These are phyloP conservation scores for Sporodiniella umbellata DNA, from an alignment of 371 early-diverging fungal species.

Conservation along the genomic window DNA sequence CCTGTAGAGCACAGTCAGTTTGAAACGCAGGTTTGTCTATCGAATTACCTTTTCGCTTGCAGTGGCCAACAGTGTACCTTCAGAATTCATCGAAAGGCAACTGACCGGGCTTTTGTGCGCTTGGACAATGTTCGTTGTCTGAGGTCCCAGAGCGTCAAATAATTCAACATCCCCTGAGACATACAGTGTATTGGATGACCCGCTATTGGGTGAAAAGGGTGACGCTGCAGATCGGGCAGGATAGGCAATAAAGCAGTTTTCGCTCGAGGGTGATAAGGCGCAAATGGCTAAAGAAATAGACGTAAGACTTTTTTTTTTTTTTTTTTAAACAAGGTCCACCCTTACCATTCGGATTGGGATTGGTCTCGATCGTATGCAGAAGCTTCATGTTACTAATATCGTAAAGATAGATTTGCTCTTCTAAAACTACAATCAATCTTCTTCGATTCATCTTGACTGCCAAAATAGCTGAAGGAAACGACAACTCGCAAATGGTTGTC, in stretches of 20 bases:
- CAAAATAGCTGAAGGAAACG: slow-evolving; percentile 87
- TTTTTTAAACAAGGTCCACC: slow-evolving; percentile 44
- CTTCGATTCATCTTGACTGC: slow-evolving; percentile 94
- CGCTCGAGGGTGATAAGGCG: slow-evolving; percentile 90
- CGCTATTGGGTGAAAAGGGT: slow-evolving; percentile 33
- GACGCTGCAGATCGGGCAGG: slow-evolving; percentile 69
- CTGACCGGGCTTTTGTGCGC: slow-evolving; percentile 94
- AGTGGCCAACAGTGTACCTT: slow-evolving; percentile 92
- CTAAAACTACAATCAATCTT: slow-evolving; percentile 87
- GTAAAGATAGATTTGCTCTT: slow-evolving; percentile 88
- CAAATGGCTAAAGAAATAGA: slow-evolving; percentile 65
- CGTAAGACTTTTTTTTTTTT: slow-evolving; percentile 53
- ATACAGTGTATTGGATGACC: slow-evolving; percentile 20
- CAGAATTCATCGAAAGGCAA: slow-evolving; percentile 79
- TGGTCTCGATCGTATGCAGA: slow-evolving; percentile 91
- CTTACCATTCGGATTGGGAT: slow-evolving; percentile 83
- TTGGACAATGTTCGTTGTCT: slow-evolving; percentile 85
- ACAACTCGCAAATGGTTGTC: slow-evolving; percentile 94
- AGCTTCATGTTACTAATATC: slow-evolving; percentile 97
- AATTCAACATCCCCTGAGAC: slow-evolving; percentile 83
- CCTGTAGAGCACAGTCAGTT: slow-evolving; percentile 54
- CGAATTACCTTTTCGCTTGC: slow-evolving; percentile 89
- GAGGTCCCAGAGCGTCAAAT: slow-evolving; percentile 84
- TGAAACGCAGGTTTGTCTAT: no score
- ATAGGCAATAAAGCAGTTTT: slow-evolving; percentile 93